Conservation (phyloP, 2,329 filamentous ascomycete species). For the Penicillium psychrosexuale region DNA sequence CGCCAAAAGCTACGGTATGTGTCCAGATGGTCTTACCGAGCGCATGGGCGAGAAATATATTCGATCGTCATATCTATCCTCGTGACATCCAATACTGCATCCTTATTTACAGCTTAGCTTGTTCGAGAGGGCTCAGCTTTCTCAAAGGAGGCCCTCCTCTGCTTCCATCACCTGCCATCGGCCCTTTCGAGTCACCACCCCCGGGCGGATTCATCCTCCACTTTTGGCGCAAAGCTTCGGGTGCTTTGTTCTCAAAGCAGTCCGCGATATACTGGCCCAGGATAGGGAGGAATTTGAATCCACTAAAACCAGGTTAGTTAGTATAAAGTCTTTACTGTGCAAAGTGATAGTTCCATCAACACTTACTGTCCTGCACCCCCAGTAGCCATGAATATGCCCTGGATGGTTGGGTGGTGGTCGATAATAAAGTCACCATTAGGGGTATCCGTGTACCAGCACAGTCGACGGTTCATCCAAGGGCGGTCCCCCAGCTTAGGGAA, state of each 20-base stretch:
- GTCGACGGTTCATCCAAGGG: slow-evolving; percentile 57
- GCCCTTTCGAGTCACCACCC: not conserved
- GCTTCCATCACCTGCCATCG: slow-evolving; percentile 29
- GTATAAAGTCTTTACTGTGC: not conserved
- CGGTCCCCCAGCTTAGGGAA: slow-evolving; percentile 58
- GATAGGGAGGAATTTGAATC: slow-evolving; percentile 64
- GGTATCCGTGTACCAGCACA: slow-evolving; percentile 74
- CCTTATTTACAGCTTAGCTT: slow-evolving; percentile 20
- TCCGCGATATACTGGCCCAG: slow-evolving; percentile 62
- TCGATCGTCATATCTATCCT: not conserved
- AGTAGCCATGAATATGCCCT: slow-evolving; percentile 44
- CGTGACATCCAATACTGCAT: not conserved
- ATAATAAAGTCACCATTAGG: slow-evolving; percentile 65
- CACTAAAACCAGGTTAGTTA: slow-evolving; percentile 14
- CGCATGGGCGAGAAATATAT: slow-evolving; percentile 13
- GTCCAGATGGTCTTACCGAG: slow-evolving; percentile 28
- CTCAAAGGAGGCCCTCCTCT: slow-evolving; percentile 28
- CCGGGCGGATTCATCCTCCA: slow-evolving; percentile 42
- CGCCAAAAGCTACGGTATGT: slow-evolving; percentile 26
- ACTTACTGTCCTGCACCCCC: slow-evolving; percentile 28
- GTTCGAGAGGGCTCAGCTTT: slow-evolving; percentile 22
- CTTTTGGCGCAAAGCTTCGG: slow-evolving; percentile 57
- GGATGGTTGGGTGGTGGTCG: slow-evolving; percentile 60
- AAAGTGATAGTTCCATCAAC: not conserved
- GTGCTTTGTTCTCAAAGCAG: slow-evolving; percentile 48